Percentiles rank a stretch among this genome's conserved stretches.
Evolutionary conservation across 768 basidiomycete species (phyloP).

Genomic region (Gloeopeniophorella convolvens): DNA sequence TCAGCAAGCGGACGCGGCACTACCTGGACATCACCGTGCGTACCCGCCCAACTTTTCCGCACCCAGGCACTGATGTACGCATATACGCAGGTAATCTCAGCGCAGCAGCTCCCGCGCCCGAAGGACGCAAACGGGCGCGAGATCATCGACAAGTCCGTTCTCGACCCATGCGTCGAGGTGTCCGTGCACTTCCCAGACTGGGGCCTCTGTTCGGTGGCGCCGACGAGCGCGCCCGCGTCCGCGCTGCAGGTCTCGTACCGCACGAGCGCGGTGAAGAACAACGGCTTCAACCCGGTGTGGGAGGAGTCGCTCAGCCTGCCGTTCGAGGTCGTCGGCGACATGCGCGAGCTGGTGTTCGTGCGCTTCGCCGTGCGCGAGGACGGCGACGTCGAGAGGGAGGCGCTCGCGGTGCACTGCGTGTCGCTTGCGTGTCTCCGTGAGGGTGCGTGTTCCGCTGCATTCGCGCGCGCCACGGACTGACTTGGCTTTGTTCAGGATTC

Average conservation of each 20-base stretch:
- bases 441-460: conserved; percentile 48
- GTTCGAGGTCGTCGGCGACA: conserved; percentile 70
- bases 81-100: conserved; percentile 59
- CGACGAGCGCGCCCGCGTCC: conserved; percentile 30
- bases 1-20: conserved; percentile 49
- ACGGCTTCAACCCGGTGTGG: conserved; percentile 93
- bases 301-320: conserved; percentile 60
- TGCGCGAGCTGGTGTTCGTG: conserved; percentile 82
- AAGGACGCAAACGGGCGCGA: conserved; percentile 59
- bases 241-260: conserved; percentile 44
- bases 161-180: conserved; percentile 78
- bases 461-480: no score
- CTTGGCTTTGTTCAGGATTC: conserved; percentile 51
- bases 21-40: conserved; percentile 58
- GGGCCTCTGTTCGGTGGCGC: conserved; percentile 33
- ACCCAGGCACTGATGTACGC: not conserved
- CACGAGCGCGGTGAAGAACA: conserved; percentile 68
- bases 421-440: conserved; percentile 64
- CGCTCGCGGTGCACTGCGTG: conserved; percentile 68
- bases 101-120: conserved; percentile 79
- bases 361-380: conserved; percentile 69
- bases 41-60: not conserved
- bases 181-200: conserved; percentile 74
- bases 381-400: conserved; percentile 51
- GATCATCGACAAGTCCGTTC: conserved; percentile 45